Percentiles rank a stretch among this genome's conserved stretches.
Evolutionary conservation across 2,329 filamentous ascomycete genomes (phyloP).

Genomic region (Neonectria coccinea): DNA sequence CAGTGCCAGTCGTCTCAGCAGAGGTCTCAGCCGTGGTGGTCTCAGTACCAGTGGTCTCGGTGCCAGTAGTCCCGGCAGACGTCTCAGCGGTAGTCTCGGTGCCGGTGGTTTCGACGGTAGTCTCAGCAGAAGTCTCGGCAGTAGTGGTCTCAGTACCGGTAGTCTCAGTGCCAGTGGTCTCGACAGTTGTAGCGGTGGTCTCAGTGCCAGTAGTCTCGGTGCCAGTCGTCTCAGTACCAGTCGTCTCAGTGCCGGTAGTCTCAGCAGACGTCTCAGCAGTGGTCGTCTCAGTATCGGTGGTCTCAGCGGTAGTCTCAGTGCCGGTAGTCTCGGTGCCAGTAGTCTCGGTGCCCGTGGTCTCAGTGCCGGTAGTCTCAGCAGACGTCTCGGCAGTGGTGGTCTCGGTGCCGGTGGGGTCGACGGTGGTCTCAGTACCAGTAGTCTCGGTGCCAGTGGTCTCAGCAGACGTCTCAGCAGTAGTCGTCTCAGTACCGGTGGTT

Average conservation of each 20-base stretch:
- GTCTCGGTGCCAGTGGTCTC: too few species aligned
- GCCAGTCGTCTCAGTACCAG: conserved; percentile 14
- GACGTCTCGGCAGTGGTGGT: too few species aligned
- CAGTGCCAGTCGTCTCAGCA: conserved; percentile 17
- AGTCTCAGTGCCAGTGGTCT: conserved; percentile 13
- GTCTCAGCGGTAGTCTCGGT: conserved; percentile 17
- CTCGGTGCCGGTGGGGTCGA: too few species aligned
- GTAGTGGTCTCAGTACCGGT: conserved; percentile 8
- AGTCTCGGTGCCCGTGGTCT: background rate
- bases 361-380: background rate
- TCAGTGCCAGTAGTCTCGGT: conserved; percentile 11
- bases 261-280: conserved; percentile 10
- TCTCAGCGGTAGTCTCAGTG: conserved; percentile 4
- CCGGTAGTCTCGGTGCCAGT: conserved; percentile 15
- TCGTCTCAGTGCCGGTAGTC: conserved; percentile 9
- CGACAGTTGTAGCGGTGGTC: too few species aligned
- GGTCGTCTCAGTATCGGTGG: conserved; percentile 10
- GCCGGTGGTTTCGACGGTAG: conserved; percentile 12
- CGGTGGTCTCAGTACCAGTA: too few species aligned
- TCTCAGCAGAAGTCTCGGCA: conserved; percentile 12
- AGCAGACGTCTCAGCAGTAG: too few species aligned
- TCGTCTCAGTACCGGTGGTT: too few species aligned
- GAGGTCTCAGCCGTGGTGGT: conserved; percentile 18
- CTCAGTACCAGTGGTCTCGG: conserved; percentile 14
- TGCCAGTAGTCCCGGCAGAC: conserved; percentile 12